These are phyloP conservation scores for Hymenoscyphus salicellus DNA, from an alignment of 2,329 filamentous ascomycete species.

Conservation along the genomic window DNA sequence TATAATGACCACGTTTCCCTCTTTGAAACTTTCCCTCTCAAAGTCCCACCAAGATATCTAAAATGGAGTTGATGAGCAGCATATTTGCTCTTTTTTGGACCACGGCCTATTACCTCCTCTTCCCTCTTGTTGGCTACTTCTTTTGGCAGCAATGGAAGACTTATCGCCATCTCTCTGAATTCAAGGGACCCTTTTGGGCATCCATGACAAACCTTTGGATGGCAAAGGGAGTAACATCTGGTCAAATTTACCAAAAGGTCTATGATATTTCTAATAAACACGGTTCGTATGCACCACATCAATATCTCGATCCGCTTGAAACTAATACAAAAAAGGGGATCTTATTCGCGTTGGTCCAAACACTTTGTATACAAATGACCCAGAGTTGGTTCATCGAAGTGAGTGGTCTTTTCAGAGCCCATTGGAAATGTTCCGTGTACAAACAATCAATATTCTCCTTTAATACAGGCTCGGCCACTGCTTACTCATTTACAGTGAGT, in stretches of 20 bases:
- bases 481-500: constrained; percentile 14
- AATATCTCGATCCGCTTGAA: not conserved
- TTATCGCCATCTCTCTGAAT: constrained; percentile 8
- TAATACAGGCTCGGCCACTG: not conserved
- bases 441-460: not conserved
- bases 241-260: constrained; percentile 19
- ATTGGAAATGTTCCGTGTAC: too few relatives aligned
- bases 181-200: constrained; percentile 22
- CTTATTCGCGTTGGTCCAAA: constrained; percentile 31
- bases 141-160: constrained; percentile 10
- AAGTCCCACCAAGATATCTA: too few relatives aligned
- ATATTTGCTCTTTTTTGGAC: not conserved
- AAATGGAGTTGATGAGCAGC: too few relatives aligned
- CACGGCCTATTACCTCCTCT: not conserved
- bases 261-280: constrained; percentile 21
- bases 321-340: not conserved
- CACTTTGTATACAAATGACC: constrained; percentile 26
- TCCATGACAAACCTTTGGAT: constrained; percentile 24
- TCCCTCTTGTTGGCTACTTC: not conserved
- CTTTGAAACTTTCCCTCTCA: too few relatives aligned
- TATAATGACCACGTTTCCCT: too few relatives aligned
- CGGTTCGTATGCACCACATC: constrained; percentile 14
- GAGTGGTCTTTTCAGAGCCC: not conserved
- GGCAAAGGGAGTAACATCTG: constrained; percentile 13
- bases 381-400: constrained; percentile 22